Conservation (phyloP, 805 yeast species). For the Wickerhamiella cacticola region DNA sequence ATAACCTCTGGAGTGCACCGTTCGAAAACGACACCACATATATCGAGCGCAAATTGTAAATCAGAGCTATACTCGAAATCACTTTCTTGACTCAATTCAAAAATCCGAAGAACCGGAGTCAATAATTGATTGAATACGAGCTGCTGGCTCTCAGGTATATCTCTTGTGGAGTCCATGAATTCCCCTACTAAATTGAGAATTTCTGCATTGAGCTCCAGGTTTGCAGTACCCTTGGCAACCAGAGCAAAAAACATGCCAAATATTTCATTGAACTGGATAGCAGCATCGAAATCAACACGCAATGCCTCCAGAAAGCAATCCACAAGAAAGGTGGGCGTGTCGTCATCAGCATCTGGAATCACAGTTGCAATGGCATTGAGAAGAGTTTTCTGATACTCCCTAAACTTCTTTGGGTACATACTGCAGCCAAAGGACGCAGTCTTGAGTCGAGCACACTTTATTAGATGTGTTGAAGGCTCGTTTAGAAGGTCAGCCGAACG, state of each 20-base stretch:
- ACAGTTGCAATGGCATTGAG: conserved; percentile 34
- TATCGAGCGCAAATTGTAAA: conserved; percentile 45
- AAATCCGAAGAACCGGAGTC: conserved; percentile 17
- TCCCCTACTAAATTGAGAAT: conserved; percentile 57
- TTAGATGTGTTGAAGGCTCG: conserved; percentile 4
- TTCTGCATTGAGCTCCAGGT: conserved; percentile 54
- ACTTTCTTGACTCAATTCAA: conserved; percentile 9
- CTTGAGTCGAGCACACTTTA: conserved; percentile 15
- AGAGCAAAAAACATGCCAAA: conserved; percentile 49
- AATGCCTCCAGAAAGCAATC: conserved; percentile 56
- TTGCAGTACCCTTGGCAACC: conserved; percentile 62
- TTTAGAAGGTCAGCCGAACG: background rate
- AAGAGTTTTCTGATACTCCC: conserved; percentile 22
- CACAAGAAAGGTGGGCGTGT: conserved; percentile 58
- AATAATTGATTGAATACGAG: conserved; percentile 16
- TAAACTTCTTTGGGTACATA: conserved; percentile 19
- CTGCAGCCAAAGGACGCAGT: conserved; percentile 15
- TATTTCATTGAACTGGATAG: conserved; percentile 28
- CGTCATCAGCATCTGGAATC: conserved; percentile 58
- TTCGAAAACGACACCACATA: conserved; percentile 25
- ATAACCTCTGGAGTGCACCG: conserved; percentile 23
- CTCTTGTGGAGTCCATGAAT: conserved; percentile 39
- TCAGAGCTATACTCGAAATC: conserved; percentile 45
- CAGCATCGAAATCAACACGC: conserved; percentile 33
- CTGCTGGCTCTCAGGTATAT: conserved; percentile 22